Percentiles rank a stretch among this genome's conserved stretches.
Evolutionary conservation across 2,329 filamentous ascomycete species (phyloP).

Genomic region (Hymenoscyphus fraxineus): DNA sequence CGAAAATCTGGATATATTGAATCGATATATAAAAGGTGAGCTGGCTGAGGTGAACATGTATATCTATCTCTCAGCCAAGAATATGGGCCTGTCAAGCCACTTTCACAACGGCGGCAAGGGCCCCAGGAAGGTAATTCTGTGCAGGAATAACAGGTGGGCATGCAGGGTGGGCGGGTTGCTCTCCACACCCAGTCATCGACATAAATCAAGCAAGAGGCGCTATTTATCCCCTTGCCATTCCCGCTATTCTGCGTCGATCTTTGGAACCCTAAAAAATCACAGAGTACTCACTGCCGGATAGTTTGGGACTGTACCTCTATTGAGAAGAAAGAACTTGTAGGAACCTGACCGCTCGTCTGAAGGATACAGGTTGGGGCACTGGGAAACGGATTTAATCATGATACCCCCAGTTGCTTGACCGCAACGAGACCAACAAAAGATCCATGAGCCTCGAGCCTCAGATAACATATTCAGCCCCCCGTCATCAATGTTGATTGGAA

Average conservation of each 20-base stretch:
- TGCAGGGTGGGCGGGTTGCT: background rate
- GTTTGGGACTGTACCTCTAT: background rate
- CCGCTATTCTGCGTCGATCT: background rate
- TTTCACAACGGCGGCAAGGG: background rate
- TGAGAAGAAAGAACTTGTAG: background rate
- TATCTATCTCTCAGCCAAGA: background rate
- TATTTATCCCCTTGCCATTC: background rate
- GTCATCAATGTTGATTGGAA: background rate
- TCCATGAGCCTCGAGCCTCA: background rate
- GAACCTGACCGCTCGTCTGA: background rate
- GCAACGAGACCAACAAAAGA: background rate
- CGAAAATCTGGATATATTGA: background rate
- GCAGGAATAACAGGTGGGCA: background rate
- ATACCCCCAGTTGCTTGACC: background rate
- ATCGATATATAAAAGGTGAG: background rate
- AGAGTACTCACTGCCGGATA: background rate
- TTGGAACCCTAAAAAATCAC: background rate
- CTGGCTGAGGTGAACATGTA: background rate
- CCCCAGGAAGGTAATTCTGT: background rate
- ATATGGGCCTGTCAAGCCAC: conserved; percentile 1
- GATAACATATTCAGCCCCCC: background rate
- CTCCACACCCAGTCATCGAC: background rate
- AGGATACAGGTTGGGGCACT: background rate
- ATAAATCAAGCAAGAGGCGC: background rate
- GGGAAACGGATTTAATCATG: background rate